These are phyloP conservation scores for Termitomyces titanicus DNA, from an alignment of 768 basidiomycete species.

Conservation along the genomic window DNA sequence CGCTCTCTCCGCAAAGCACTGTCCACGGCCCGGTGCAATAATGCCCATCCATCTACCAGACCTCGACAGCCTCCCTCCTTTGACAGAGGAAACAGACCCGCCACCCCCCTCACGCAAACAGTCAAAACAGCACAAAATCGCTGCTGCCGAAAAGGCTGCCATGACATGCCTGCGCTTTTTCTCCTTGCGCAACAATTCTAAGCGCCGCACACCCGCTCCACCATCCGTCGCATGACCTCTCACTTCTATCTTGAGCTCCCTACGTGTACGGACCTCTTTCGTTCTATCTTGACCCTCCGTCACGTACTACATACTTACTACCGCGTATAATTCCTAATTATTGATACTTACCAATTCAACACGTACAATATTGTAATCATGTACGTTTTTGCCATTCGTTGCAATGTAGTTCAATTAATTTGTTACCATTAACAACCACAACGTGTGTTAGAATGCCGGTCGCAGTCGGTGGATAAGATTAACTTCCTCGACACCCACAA, in stretches of 20 bases:
- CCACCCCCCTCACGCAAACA: slow-evolving; percentile 5
- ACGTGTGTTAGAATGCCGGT: no score
- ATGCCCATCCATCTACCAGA: background rate
- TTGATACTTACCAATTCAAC: background rate
- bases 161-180: slow-evolving; percentile 52
- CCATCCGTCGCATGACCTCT: slow-evolving; percentile 1
- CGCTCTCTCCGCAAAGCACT: slow-evolving; percentile 23
- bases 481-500: no score
- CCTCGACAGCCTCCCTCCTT: background rate
- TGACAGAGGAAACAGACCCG: background rate
- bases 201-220: slow-evolving; percentile 12
- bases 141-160: slow-evolving; percentile 29
- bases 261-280: no score
- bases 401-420: no score
- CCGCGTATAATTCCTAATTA: background rate
- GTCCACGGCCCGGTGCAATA: background rate
- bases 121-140: slow-evolving; percentile 5
- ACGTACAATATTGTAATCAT: background rate
- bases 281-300: no score
- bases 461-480: no score
- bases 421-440: no score
- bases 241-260: no score
- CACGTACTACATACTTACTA: no score
- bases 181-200: slow-evolving; percentile 36
- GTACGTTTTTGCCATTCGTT: no score